Evolutionary conservation across 2,329 filamentous ascomycete species (phyloP), one percentile per base, ranked within the genome.

Genomic region (Apiospora koreana): DNA sequence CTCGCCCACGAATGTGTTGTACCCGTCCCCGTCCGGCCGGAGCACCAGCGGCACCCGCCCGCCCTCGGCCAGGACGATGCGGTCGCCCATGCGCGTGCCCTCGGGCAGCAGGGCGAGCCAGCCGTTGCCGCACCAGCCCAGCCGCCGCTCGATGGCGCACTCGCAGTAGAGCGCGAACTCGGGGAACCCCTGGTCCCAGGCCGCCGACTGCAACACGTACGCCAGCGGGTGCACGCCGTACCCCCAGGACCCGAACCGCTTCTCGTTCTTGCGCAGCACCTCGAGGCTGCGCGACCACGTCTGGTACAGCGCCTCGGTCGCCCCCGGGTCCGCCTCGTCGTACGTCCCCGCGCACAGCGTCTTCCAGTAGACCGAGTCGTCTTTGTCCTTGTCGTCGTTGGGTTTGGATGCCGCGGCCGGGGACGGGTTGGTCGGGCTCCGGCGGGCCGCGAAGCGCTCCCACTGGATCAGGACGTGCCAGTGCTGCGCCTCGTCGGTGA

Each of bases 101-200:
- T 62, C 68, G 62, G 62, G 68, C 31, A 69, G 58, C 31, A 69
- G 62, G 5, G 58, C 62, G 23, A 69, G 46, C 43, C 45, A 69
- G 21, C 68, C 68, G 35, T 69, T 69, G n/a, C 8, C 45, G 25
- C 68, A 62, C 31, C 68, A 35, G 43, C 43, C 68, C 31, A 69
- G 62, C 3, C 68, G 42, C 58, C 68, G 68, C 58, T 65, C 68
- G 35, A 50, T 31, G n/a, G 45, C 54, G 23, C 43, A 48, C 31
- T 69, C 68, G 62, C 65, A 64, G 45, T 65, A 69, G 14, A 62
- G 62, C 28, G 25, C 25, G 68, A 69, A 69, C 31, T 28, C 62
- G 23, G 43, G 16, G n/a, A 43, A 66, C 2, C 41, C 41, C 14
- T 45, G 38, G 4, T n/a, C 18, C 21, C 31, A 38, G 3, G 54